Evolutionary conservation across 805 yeast genomes (phyloP), one percentile per base, ranked within the genome.

Genomic region (Metschnikowia baotianmanensis): DNA sequence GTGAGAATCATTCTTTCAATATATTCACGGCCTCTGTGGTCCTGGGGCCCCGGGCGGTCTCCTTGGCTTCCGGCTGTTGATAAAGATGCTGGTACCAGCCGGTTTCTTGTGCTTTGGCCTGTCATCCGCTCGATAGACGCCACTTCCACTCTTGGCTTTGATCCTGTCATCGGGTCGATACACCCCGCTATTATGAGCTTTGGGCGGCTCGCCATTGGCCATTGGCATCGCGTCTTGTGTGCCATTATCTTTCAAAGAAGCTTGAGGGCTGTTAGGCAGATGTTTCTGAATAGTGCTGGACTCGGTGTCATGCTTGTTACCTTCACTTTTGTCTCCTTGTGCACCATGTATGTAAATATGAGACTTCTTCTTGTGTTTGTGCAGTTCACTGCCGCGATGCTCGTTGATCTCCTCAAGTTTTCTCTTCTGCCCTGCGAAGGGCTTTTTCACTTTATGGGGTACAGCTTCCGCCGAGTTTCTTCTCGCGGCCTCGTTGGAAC

Each of bases 131-230:
- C 38, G 36, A 24, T 47, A 45, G 9, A 47, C 42, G 1, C 51
- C 51, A 17, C 42, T 29, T 4, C 51, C 51, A 17, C 42, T 29
- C 4, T 42, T 47, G 27, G 25, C 25, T 23, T 20, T 27, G 9
- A 30, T 23, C 16, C 43, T 27, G 26, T 42, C 38, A 34, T 37
- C 34, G 2, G 46, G 43, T 11, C 40, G 39, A 24, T 47, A 45
- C 7, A 47, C 42, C 1, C 51, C 51, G 13, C 42, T 29, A 5
- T 42, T 47, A 23, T 29, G 38, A 1, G 47, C 51, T 8, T 36
- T 38, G 1, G 50, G 50, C 6, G 42, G 40, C 7, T 32, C 42
- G 10, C 13, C 32, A 8, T 12, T 23, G 9, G 12, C 25, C 12
- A 10, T 23, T 2, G 9, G 25, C 25, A 10, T 12, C 25, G 3